phyloP scores from a whole-genome alignment of 345 rosid species.

The Sisymbrium irio region DNA sequence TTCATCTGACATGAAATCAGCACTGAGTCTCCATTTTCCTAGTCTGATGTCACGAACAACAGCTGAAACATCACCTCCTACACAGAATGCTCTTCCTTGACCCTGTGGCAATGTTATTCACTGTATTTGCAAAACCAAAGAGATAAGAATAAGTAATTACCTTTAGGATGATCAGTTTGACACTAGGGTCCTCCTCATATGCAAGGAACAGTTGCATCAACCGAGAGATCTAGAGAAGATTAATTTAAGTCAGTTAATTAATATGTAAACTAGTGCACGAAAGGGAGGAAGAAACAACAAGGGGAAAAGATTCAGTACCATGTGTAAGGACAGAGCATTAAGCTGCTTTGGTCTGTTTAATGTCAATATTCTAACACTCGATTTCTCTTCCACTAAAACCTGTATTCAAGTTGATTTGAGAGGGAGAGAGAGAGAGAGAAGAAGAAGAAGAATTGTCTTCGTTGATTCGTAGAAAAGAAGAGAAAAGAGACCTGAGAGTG shows the following conservation, averaged over 20 bases:
- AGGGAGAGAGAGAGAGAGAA: background rate
- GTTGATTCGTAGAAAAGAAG: background rate
- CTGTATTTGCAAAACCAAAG: background rate
- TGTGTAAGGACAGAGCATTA: slow-evolving; percentile 56
- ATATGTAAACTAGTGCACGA: background rate
- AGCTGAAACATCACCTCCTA: slow-evolving; percentile 77
- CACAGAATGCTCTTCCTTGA: slow-evolving; percentile 77
- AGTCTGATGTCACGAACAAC: slow-evolving; percentile 43
- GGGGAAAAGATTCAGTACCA: slow-evolving; percentile 42
- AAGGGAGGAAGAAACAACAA: background rate
- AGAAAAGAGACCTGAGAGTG: slow-evolving; percentile 2
- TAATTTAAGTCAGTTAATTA: background rate
- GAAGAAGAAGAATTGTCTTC: background rate
- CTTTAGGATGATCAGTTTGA: slow-evolving; percentile 68
- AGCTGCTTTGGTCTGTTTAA: slow-evolving; percentile 71
- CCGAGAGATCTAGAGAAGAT: slow-evolving; percentile 45
- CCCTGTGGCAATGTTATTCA: slow-evolving; percentile 42
- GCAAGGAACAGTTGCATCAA: slow-evolving; percentile 56
- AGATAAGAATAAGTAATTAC: slow-evolving; percentile 29
- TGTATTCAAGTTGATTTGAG: slow-evolving; percentile 23
- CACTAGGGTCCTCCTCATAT: slow-evolving; percentile 56
- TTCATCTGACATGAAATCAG: slow-evolving; percentile 42
- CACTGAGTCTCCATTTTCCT: slow-evolving; percentile 66
- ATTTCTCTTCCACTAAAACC: slow-evolving; percentile 63
- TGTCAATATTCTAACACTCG: slow-evolving; percentile 48